Evolutionary conservation across 345 rosid genomes (phyloP).

Genomic region (Diplotaxis tenuifolia): DNA sequence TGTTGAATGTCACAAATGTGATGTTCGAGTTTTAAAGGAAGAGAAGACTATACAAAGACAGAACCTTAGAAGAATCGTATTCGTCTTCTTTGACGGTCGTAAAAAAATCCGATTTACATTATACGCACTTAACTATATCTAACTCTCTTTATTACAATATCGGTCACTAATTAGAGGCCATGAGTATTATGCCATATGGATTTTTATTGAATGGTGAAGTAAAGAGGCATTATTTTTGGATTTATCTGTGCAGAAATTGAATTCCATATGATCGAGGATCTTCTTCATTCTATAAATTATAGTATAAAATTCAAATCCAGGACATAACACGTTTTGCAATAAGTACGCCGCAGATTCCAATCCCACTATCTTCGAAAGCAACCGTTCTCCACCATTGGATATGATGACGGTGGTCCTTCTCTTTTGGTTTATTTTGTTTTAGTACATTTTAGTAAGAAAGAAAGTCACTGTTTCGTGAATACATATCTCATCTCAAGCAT

Average conservation of each 20-base stretch:
- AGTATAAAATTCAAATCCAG: too few relatives aligned
- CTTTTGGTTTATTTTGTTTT: not conserved
- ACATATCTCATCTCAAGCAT: constrained; percentile 13
- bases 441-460: not conserved
- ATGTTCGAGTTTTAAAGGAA: not conserved
- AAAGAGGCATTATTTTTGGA: not conserved
- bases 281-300: too few relatives aligned
- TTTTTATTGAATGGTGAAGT: not conserved
- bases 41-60: constrained; percentile 5
- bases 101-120: not conserved
- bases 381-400: constrained; percentile 23
- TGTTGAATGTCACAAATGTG: constrained; percentile 7
- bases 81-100: constrained; percentile 31
- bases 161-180: not conserved
- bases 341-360: constrained; percentile 24
- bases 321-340: constrained; percentile 9
- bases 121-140: not conserved
- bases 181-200: not conserved
- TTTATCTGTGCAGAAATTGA: not conserved
- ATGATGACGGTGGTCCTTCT: constrained; percentile 19
- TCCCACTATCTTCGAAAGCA: constrained; percentile 16
- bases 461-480: constrained; percentile 16
- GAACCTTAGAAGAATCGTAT: constrained; percentile 19
- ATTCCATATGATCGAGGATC: too few relatives aligned
- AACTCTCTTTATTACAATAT: not conserved